phyloP scores from a whole-genome alignment of 1,284 basidiomycete species.

The Cryptococcus sp. region DNA sequence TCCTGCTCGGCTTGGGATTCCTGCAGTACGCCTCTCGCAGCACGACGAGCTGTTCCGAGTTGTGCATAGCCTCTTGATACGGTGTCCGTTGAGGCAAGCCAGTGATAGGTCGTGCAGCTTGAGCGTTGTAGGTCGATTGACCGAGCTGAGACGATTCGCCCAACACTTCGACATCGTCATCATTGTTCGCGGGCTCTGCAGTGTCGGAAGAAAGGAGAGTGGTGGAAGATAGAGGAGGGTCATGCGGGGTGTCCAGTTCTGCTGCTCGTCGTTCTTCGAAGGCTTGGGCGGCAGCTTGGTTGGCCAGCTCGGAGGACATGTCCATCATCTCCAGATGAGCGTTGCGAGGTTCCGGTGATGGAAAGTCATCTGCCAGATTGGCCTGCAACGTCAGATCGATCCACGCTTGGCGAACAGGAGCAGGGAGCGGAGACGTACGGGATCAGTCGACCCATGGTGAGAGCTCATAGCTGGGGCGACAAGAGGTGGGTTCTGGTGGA shows the following conservation, averaged over 20 bases:
- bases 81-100: neutral
- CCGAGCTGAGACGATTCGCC: too few species aligned
- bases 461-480: neutral
- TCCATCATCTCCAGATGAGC: slow-evolving; percentile 17
- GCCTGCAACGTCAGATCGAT: slow-evolving; percentile 10
- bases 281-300: slow-evolving; percentile 36
- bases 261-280: slow-evolving; percentile 12
- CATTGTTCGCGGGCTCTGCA: neutral
- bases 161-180: too few species aligned
- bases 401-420: neutral
- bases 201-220: neutral
- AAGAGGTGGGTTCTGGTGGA: neutral
- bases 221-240: slow-evolving; percentile 1
- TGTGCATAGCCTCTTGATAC: neutral
- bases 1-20: slow-evolving; percentile 38
- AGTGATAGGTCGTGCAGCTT: neutral
- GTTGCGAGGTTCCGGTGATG: slow-evolving; percentile 18
- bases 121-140: neutral
- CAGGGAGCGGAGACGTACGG: neutral
- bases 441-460: slow-evolving; percentile 1
- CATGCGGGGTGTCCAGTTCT: slow-evolving; percentile 17
- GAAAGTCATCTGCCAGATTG: slow-evolving; percentile 28
- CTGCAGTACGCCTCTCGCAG: slow-evolving; percentile 35
- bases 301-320: slow-evolving; percentile 31
- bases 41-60: slow-evolving; percentile 30